phyloP scores from a whole-genome alignment of 805 yeast species.

The Candida easanensis region DNA sequence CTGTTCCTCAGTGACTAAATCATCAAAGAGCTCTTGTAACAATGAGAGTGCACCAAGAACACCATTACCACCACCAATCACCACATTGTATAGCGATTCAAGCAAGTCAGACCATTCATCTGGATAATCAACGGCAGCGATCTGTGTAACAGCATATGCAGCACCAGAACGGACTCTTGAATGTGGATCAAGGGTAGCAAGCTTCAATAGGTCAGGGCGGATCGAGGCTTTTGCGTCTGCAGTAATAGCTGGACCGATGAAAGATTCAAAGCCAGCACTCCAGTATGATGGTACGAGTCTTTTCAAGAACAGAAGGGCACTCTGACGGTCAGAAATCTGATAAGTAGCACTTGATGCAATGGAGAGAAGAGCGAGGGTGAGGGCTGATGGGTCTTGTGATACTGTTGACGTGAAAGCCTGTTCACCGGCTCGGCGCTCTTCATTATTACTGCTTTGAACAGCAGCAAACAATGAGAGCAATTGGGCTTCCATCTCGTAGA shows the following conservation, averaged over 20 bases:
- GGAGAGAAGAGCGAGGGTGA: conserved; percentile 40
- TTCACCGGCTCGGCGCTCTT: conserved; percentile 31
- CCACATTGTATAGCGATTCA: conserved; percentile 42
- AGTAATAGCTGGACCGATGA: conserved; percentile 59
- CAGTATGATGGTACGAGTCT: conserved; percentile 69
- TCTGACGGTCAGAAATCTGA: conserved; percentile 48
- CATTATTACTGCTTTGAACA: conserved; percentile 40
- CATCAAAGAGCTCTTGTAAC: conserved; percentile 78
- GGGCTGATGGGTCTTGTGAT: conserved; percentile 47
- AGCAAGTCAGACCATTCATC: conserved; percentile 90
- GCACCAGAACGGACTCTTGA: conserved; percentile 64
- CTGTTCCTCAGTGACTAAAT: conserved; percentile 80
- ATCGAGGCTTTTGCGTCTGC: conserved; percentile 50
- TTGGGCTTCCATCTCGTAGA: conserved; percentile 10
- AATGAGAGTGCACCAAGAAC: conserved; percentile 35
- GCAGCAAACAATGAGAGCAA: conserved; percentile 23
- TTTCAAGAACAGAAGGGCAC: conserved; percentile 64
- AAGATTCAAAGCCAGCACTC: conserved; percentile 81
- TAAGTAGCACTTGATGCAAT: conserved; percentile 34
- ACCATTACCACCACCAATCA: conserved; percentile 21
- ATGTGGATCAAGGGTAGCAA: conserved; percentile 43
- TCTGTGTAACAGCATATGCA: conserved; percentile 75
- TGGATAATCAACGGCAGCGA: conserved; percentile 87
- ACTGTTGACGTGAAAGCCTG: conserved; percentile 36
- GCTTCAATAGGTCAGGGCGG: conserved; percentile 46